Conservation (phyloP, 192 early-diverging fungal genomes). For the Backusella liffmaniae region DNA sequence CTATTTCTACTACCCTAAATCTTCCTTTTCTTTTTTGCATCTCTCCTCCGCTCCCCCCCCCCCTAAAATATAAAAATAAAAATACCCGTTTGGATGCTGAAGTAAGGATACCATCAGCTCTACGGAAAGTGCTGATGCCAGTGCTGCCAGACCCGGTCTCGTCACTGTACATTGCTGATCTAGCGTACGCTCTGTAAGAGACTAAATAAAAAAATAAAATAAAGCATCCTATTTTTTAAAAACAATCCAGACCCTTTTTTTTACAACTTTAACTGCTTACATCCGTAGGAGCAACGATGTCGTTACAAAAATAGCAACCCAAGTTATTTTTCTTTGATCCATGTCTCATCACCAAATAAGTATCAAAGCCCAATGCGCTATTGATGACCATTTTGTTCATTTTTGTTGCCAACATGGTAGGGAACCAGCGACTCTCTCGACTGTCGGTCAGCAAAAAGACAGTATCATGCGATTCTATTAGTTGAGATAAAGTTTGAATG, state of each 20-base stretch:
- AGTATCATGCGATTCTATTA: conserved; percentile 80
- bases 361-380: conserved; percentile 94
- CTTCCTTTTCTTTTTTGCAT: neutral
- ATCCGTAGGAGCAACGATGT: conserved; percentile 95
- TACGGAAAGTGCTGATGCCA: conserved; percentile 84
- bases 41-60: neutral
- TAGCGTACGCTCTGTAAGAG: conserved; percentile 87
- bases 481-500: conserved; percentile 50
- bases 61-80: conserved; percentile 7
- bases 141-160: conserved; percentile 88
- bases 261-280: conserved; percentile 41
- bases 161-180: conserved; percentile 99
- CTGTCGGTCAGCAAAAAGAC: conserved; percentile 94
- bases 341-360: conserved; percentile 95
- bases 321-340: conserved; percentile 62
- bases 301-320: conserved; percentile 99
- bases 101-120: conserved; percentile 88
- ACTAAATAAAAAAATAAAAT: conserved; percentile 44
- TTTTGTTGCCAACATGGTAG: conserved; percentile 78
- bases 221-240: neutral
- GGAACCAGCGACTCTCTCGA: conserved; percentile 95
- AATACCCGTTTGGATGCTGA: conserved; percentile 78
- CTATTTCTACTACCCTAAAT: neutral
- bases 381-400: conserved; percentile 86
- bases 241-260: neutral